Evolutionary conservation across 2,329 filamentous ascomycete species (phyloP), one percentile per base, ranked within the genome.

Genomic region (Zalaria sp.): DNA sequence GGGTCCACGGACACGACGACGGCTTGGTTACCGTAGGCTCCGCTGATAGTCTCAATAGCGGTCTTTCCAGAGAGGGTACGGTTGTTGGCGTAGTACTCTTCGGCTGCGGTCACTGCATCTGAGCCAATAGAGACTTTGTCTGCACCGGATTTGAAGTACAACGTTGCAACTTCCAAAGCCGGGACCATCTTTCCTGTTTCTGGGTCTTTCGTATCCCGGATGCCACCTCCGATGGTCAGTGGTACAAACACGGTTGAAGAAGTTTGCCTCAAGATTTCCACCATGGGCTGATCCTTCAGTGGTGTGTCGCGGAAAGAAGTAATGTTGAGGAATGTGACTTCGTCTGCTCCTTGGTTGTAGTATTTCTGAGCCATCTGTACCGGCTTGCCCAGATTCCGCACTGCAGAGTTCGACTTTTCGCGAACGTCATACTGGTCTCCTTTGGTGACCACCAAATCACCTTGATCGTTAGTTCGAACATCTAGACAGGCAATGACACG

Each of bases 381-480:
- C 2, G 91, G 91, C 64, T 98, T 98, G 49, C 91, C 91, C 3
- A 98, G 72, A 61, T 98, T 98, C 48, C 91, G 79, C 31, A 98
- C 88, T 51, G 74, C 61, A 42, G 75, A 70, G 43, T 69, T 68
- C 9, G 66, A 69, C 64, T 95, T 95, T 56, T 96, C 91, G 28
- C 91, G 83, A 5, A 98, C 91, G 56, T 98, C 91, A 66, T 98
- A 98, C 62, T 96, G 89, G 63, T 98, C 91, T 43, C 91, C 91
- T 64, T 98, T 98, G 9, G 91, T 98, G 32, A 98, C 91, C 0
- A 98, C 91, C 6, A 98, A 71, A 61, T 98, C 91, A 29, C 91
- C 91, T 46, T 82, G 72, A 60, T 98, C 91, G 61, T 98, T 98
- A 41, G 88, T 77, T 35, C 91, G 82, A 39, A 98, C 91, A 57